Evolutionary conservation across 352 stramenopile genomes (phyloP), one percentile per base, ranked within the genome.

Genomic region (Phytophthora capsici): DNA sequence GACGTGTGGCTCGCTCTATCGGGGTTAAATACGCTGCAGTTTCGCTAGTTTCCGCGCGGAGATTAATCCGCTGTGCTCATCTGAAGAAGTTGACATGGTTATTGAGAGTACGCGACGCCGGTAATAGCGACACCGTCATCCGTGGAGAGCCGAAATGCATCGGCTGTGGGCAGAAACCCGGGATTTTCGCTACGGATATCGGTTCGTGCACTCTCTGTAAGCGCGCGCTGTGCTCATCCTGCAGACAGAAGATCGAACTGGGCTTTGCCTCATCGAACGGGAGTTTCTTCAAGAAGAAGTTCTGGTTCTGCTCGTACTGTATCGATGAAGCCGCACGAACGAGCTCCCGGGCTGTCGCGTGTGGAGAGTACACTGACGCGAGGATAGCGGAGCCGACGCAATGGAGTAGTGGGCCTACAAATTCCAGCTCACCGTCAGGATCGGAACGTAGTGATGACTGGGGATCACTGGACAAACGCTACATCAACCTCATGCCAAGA

Each of bases 61-160:
- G 82, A 54, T 64, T 77, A 46, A 55, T 88, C 8, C 41, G 67
- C 17, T 88, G 78, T 50, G 77, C 80, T 20, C 78, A 82, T 41
- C 69, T 79, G 50, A 85, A 86, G 54, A 88, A 88, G 28, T 67
- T 88, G 2, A 41, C 64, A 38, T 88, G 78, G 78, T 36, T 84
- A 23, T 41, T 78, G 22, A 59, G 23, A 46, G 22, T 34, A 43
- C 56, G 51, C n/a, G 47, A 64, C 10, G n/a, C 38, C 4, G 44
- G 30, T 2, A 17, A 28, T 23, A 53, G 41, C 12, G 22, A 30
- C 12, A 26, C 46, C 2, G 19, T 66, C 41, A 62, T 75, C 26
- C 58, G 43, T 17, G 65, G 56, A 32, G 46, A 69, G n/a, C 17
- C 58, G 19, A 67, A 69, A 5, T 77, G 68, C 28, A 75, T 75